Conservation (phyloP, 352 stramenopile species). For the Pythium rishiriense region DNA sequence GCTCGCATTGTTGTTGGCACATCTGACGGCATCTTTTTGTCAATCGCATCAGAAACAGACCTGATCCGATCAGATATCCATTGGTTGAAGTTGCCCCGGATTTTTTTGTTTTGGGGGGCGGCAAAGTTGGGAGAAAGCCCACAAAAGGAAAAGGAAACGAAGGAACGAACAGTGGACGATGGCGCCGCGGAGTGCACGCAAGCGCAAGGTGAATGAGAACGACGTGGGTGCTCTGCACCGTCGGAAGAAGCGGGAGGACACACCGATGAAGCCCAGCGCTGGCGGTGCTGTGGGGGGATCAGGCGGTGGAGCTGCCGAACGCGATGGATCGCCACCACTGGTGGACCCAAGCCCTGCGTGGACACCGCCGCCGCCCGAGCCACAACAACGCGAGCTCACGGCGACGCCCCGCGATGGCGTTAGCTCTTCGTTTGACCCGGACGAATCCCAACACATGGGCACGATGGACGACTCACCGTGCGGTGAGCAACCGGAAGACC, state of each 20-base stretch:
- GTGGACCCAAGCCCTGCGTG: background rate
- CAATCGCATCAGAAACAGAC: background rate
- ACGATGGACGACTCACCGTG: conserved; percentile 28
- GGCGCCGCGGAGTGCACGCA: conserved; percentile 25
- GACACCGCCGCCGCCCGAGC: conserved; percentile 1
- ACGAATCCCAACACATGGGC: conserved; percentile 10
- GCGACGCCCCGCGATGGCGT: background rate
- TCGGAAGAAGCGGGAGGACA: conserved; percentile 25
- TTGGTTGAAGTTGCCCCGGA: conserved; percentile 42
- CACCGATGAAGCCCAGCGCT: background rate
- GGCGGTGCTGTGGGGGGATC: background rate
- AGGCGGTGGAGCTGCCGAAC: background rate
- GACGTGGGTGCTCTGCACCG: conserved; percentile 7
- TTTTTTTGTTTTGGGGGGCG: conserved; percentile 1
- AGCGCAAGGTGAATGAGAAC: conserved; percentile 12
- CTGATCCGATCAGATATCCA: conserved; percentile 5
- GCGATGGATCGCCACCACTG: background rate
- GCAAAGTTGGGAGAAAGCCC: conserved; percentile 5
- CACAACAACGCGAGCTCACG: background rate
- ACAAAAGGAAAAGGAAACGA: conserved; percentile 12
- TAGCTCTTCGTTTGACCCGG: conserved; percentile 4
- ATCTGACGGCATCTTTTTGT: background rate
- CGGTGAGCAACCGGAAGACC: conserved; percentile 1
- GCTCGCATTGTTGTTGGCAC: background rate
- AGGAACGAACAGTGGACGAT: conserved; percentile 3